Base-by-base conservation (phyloP, 257 asterid species). In the Avicennia marina region DNA sequence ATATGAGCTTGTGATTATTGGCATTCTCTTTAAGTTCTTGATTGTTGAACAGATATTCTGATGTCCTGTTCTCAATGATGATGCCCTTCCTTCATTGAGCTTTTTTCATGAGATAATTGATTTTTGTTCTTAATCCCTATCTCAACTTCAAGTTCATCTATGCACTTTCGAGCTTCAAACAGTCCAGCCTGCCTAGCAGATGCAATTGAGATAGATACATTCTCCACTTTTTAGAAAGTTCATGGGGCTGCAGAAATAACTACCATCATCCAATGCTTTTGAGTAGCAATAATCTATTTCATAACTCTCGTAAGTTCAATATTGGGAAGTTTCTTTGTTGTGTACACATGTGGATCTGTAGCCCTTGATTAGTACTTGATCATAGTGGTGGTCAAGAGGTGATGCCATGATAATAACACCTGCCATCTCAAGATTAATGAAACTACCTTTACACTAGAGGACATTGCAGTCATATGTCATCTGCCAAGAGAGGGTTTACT, bases 1-100 rank as follows among this genome's bases (percentile, higher is more conserved):
- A 72, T 67, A 45, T 73, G 78, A 3, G 69, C 78, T 0, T 65
- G 74, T n/a, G n/a, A n/a, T n/a, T n/a, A n/a, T n/a, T n/a, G n/a
- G n/a, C n/a, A n/a, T 63, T 75, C 82, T 54, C 32, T 61, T 75
- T 25, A 75, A 59, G 49, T 36, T 26, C 32, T 64, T 57, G 20
- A 66, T 1, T 19, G 29, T 27, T 0, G 22, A 39, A 42, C 45
- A 15, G 39, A 58, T 47, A 38, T 58, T 62, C 56, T 39, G 50
- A 27, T 4, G 61, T 62, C 73, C 59, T 46, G 19, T 40, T 43
- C 40, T 68, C 40, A 20, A 18, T 69, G 62, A 64, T 3, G 69
- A 58, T 2, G 58, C 52, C 38, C 63, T 71, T 67, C 64, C 78
- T 43, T 74, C 72, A 20, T 36, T 22, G 39, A 63, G 59, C 26